Evolutionary conservation across 73 alveolate species (phyloP), one percentile per base, ranked within the genome.

Genomic region (Blepharisma japonicum): DNA sequence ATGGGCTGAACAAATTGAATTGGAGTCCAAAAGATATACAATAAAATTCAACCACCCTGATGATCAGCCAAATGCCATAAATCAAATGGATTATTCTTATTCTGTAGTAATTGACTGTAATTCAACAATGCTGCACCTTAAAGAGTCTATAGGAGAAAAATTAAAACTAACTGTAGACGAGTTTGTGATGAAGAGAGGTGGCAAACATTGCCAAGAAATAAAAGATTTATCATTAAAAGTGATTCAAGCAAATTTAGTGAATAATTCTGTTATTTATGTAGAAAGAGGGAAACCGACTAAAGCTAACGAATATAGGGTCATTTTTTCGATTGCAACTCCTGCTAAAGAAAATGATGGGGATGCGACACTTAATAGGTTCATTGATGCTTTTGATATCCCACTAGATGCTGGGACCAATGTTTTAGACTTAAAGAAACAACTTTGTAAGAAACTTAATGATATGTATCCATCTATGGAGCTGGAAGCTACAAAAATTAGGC

Each of bases 1-100:
- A 46, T 83, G 91, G 86, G 77, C 79, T 18, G 71, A 55, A 1
- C 86, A 83, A 55, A 78, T 83, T 68, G 86, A 83, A 68, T 32
- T 83, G 3, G 91, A 83, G 21, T 8, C 56, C 0, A 80, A 83
- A 23, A 56, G 86, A 83, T 78, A 42, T 50, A 78, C 86, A 5
- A 32, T 83, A 55, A 79, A 78, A 49, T 83, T 79, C 77, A 83
- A 83, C 55, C 18, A 55, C 6, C 78, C 78, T 6, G 42, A 53
- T 5, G 80, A 53, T 50, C 66, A 79, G 18, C 53, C 55, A 11
- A 11, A 27, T 20, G 79, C 32, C 1, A n/a, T 8, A 72, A 70
- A 45, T 18, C 27, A 47, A 2, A 70, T 70, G 38, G 68, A 70
- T 9, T 70, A 54, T n/a, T 14, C 21, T 70, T 45, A 70, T 61